Evolutionary conservation across 768 basidiomycete species (phyloP), one percentile per base, ranked within the genome.

Genomic region (Rhizopogon vulgaris): DNA sequence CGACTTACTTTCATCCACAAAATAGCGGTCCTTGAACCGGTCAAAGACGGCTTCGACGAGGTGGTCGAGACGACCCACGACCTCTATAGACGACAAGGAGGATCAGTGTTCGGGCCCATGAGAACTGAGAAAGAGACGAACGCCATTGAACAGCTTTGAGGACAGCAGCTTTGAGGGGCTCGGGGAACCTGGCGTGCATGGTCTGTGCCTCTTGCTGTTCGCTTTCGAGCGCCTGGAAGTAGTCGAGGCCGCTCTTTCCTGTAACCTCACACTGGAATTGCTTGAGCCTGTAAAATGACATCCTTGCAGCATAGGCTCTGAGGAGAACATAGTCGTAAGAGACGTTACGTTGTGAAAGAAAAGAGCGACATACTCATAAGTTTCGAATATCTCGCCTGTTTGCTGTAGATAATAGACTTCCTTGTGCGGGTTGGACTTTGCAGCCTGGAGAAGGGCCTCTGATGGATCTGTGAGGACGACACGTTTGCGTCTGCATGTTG

Each of bases 191-290:
- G 40, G 87, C 80, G 66, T 98, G 93, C 69, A 97, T 79, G 27
- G 87, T 89, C 52, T 85, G 78, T 30, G 90, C 90, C 71, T 98
- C 96, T 60, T 85, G 83, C 54, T 79, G 83, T 70, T 99, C 96
- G 52, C 90, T 94, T 60, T 91, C 85, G 41, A 94, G 76, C 22
- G 96, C 96, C 63, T 92, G 84, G 69, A 94, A 96, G 72, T 93
- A 99, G 74, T 91, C 88, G 49, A 98, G 78, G 50, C 86, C 85
- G 58, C 90, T 87, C 74, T 93, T 95, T 69, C 94, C 93, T 32
- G 91, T 93, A 62, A 94, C 91, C 73, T 97, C 95, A 67, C 95
- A 98, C 65, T 95, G 92, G 71, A 97, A 98, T 63, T 94, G 87
- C 64, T 91, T 93, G 54, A 90, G 79, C 50, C 84, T 81, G 74